phyloP scores from a whole-genome alignment of 2,329 filamentous ascomycete species.

The Claviceps paspali region DNA sequence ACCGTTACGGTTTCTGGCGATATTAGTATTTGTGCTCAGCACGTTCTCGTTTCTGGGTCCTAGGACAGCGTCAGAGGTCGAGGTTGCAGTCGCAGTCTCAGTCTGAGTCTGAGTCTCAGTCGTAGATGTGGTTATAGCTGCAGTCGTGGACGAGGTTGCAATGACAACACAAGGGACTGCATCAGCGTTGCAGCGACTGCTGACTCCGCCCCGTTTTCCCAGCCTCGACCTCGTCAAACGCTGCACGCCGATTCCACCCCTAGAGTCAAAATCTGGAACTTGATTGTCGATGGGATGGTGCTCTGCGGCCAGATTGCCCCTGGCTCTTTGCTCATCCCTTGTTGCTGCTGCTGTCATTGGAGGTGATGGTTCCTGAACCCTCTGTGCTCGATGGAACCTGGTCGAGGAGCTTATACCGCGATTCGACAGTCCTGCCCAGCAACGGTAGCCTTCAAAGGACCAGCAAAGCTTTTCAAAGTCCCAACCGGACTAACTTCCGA shows the following conservation, averaged over 20 bases:
- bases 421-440: not conserved
- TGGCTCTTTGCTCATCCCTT: not conserved
- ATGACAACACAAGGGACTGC: not conserved
- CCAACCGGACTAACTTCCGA: no score
- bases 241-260: not conserved
- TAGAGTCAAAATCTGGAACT: not conserved
- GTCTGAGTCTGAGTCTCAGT: not conserved
- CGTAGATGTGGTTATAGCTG: not conserved
- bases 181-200: not conserved
- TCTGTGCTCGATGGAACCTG: not conserved
- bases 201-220: not conserved
- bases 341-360: conserved; percentile 1
- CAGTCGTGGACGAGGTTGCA: not conserved
- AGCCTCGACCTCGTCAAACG: not conserved
- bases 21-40: not conserved
- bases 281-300: not conserved
- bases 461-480: no score
- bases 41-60: not conserved
- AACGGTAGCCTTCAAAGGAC: no score
- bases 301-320: not conserved
- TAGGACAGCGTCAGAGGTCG: not conserved
- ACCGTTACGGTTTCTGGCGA: not conserved
- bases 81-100: not conserved
- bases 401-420: not conserved
- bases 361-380: not conserved